These are phyloP conservation scores for Xylaria sp. DNA, from an alignment of 2,329 filamentous ascomycete species.

Conservation along the genomic window DNA sequence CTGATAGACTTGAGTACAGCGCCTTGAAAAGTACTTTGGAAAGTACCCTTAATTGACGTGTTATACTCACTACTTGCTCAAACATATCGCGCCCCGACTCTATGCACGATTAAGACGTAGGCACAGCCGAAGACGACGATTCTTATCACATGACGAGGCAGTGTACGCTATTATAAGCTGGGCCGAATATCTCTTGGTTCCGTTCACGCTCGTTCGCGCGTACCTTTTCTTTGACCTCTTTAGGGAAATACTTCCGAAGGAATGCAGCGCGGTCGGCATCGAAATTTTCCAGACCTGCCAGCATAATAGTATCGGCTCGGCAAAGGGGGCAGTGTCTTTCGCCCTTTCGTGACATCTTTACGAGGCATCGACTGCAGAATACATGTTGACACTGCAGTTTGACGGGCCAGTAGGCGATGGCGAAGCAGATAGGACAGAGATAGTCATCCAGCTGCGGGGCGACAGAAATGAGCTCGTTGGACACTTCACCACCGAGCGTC, in stretches of 20 bases:
- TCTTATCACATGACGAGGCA: constrained; percentile 68
- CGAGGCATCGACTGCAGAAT: constrained; percentile 86
- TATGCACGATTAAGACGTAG: background rate
- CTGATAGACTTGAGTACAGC: background rate
- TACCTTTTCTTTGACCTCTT: constrained; percentile 74
- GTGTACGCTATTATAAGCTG: constrained; percentile 68
- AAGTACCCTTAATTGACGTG: background rate
- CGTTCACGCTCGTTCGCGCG: constrained; percentile 79
- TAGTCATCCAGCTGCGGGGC: constrained; percentile 89
- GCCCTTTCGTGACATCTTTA: constrained; percentile 78
- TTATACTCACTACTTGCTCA: background rate
- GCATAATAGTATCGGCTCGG: constrained; percentile 75
- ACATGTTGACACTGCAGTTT: constrained; percentile 78
- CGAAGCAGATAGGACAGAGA: constrained; percentile 82
- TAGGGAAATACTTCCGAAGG: constrained; percentile 79
- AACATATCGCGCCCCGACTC: background rate
- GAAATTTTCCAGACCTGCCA: constrained; percentile 76
- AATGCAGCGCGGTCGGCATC: constrained; percentile 76
- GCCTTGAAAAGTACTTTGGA: background rate
- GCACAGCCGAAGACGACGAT: background rate
- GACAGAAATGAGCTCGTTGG: constrained; percentile 75
- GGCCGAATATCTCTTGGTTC: constrained; percentile 78
- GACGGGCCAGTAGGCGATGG: constrained; percentile 84
- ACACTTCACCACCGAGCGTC: constrained; percentile 61
- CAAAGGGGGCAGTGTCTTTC: constrained; percentile 81